Percentiles rank a stretch among this genome's conserved stretches.
Conservation (phyloP, 257 asterid species). For the Orobanche coerulescens region DNA sequence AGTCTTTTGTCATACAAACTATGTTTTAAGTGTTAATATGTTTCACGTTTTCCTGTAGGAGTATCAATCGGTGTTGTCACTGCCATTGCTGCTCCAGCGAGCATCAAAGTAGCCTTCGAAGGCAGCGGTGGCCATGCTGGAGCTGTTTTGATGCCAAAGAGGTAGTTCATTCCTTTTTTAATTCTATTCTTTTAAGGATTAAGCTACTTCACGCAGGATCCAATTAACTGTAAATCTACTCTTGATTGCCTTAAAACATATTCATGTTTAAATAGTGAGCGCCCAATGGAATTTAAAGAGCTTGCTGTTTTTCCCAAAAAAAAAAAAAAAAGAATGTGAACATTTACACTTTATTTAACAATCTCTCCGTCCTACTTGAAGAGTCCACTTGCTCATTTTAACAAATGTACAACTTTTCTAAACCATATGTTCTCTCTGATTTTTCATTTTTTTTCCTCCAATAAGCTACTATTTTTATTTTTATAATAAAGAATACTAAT, state of each 20-base stretch:
- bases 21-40: not conserved
- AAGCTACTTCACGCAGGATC: not conserved
- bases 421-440: too few species aligned
- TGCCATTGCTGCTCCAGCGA: constrained; percentile 98
- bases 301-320: too few species aligned
- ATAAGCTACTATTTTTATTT: too few species aligned
- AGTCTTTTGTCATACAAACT: not conserved
- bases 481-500: too few species aligned
- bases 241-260: not conserved
- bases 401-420: too few species aligned
- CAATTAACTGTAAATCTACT: not conserved
- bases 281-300: too few species aligned
- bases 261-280: not conserved
- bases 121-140: constrained; percentile 99
- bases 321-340: too few species aligned
- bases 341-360: too few species aligned
- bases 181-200: too few species aligned
- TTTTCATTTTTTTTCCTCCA: too few species aligned
- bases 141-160: constrained; percentile 77
- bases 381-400: too few species aligned
- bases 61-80: constrained; percentile 77
- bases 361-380: too few species aligned
- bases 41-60: constrained; percentile 28
- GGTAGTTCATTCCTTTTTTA: constrained; percentile 51
- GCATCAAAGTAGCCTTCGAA: constrained; percentile 83